phyloP scores from a whole-genome alignment of 352 stramenopile species.

The Pythium sukuiense region DNA sequence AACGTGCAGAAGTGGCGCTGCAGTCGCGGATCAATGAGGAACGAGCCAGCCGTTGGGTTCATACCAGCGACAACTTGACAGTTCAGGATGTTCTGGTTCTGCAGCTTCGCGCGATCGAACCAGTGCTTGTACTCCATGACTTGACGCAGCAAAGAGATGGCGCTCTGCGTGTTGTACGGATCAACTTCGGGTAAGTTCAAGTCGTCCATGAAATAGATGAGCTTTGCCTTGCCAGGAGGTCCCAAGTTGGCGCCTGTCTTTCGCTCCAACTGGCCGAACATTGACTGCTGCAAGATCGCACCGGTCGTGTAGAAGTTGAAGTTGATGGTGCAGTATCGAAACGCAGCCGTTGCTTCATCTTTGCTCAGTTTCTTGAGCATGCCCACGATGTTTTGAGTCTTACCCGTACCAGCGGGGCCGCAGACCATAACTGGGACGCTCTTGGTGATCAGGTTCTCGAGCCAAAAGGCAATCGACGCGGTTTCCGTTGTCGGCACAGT shows the following conservation, averaged over 20 bases:
- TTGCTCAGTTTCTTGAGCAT: conserved; percentile 94
- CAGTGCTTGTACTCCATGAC: conserved; percentile 96
- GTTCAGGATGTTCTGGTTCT: conserved; percentile 93
- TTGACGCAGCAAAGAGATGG: conserved; percentile 93
- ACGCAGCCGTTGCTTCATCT: conserved; percentile 76
- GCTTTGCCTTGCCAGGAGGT: conserved; percentile 89
- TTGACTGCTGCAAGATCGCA: conserved; percentile 90
- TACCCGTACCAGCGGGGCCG: conserved; percentile 92
- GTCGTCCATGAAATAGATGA: conserved; percentile 98
- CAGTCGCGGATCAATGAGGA: conserved; percentile 92
- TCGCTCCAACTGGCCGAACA: conserved; percentile 93
- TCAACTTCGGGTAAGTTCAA: conserved; percentile 96
- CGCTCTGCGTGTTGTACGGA: conserved; percentile 95
- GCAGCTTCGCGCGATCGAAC: conserved; percentile 92
- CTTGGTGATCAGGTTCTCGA: conserved; percentile 92
- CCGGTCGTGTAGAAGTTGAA: conserved; percentile 98
- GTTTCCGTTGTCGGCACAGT: conserved; percentile 95
- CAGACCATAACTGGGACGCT: conserved; percentile 93
- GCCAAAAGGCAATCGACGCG: conserved; percentile 94
- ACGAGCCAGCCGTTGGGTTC: conserved; percentile 95
- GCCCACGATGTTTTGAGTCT: conserved; percentile 94
- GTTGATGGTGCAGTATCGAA: conserved; percentile 93
- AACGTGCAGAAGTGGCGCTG: conserved; percentile 97
- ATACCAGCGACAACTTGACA: conserved; percentile 95
- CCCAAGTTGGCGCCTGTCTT: conserved; percentile 94